Evolutionary conservation across 2,329 filamentous ascomycete species (phyloP), one percentile per base, ranked within the genome.

Genomic region (Colletotrichum melonis): DNA sequence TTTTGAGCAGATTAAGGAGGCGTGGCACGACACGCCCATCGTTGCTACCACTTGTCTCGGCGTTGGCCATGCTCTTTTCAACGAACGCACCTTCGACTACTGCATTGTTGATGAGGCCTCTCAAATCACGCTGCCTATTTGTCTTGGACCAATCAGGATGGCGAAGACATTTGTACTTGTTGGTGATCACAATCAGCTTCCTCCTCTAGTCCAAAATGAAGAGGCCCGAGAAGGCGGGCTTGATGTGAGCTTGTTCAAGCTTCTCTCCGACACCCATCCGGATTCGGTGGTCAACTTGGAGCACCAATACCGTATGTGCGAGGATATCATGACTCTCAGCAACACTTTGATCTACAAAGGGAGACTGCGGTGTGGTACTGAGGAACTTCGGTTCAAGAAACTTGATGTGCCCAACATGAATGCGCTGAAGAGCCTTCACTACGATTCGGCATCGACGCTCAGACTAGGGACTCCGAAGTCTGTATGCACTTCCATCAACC

Each of bases 61-160:
- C 2, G 94, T 98, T 80, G 96, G 93, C 77, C 97, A 99, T 81
- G 89, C 92, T 2, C 86, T 99, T 9, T 98, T 99, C 84, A 93
- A 90, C 69, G 93, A 96, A 79, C 93, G 97, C 5, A 91, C 92
- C 0, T 99, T 99, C 77, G 97, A 99, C 83, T 98, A 98, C 80
- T 99, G 97, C 80, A 98, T 99, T 75, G 96, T 99, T 4, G 97
- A 99, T 76, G 97, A 99, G 83, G 97, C 97, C 0, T 98, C 95
- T 2, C 97, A 99, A 79, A 98, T 99, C 80, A 99, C 97, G 0
- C 86, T 99, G 24, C 97, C 97, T 0, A 96, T 98, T 24, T 98
- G 97, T 76, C 87, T 98, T 0, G 97, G 97, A 0, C 97, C 97
- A 0, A 97, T 99, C 77, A 92, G 97, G 12, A 94, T 98, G 90